A percentile compares a stretch with the other conserved stretches of the same genome.
Conservation (phyloP, 257 asterid genomes). For the Capsicum chinense region DNA sequence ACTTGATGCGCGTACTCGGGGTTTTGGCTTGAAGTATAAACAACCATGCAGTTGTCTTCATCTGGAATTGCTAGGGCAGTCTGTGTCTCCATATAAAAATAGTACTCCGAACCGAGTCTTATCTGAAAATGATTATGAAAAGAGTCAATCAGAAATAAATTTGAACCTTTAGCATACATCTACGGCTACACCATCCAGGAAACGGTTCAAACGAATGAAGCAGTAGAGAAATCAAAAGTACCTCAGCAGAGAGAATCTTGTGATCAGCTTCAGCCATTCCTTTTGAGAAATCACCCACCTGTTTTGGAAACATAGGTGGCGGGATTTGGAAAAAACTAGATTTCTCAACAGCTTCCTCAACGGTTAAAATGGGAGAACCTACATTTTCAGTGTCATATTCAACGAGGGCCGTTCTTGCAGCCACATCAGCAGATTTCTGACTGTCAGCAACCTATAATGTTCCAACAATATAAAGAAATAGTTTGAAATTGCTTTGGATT, state of each 20-base stretch:
- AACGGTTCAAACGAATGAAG: not conserved
- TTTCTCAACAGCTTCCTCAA: conserved; percentile 65
- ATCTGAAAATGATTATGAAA: conserved; percentile 48
- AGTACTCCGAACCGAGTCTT: conserved; percentile 65
- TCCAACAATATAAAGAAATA: not conserved
- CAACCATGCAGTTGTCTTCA: conserved; percentile 82
- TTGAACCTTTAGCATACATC: not conserved
- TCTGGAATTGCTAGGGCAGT: conserved; percentile 82
- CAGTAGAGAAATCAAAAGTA: conserved; percentile 25
- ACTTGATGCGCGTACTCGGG: conserved; percentile 59
- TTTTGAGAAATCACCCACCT: conserved; percentile 64
- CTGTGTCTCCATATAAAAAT: conserved; percentile 79
- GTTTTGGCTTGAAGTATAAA: conserved; percentile 66
- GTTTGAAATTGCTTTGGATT: not conserved
- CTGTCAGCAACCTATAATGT: conserved; percentile 58
- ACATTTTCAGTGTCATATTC: conserved; percentile 54
- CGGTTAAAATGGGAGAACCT: conserved; percentile 68
- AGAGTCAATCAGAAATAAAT: not conserved
- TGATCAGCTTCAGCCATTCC: conserved; percentile 84
- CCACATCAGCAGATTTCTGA: conserved; percentile 58
- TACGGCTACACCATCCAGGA: not conserved
- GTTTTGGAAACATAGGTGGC: conserved; percentile 43
- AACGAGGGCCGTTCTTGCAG: conserved; percentile 55
- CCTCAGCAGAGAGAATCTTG: conserved; percentile 67
- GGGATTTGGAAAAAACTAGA: conserved; percentile 64